Evolutionary conservation across 306 rosid genomes (phyloP), one percentile per base, ranked within the genome.

Genomic region (Fagus sylvatica): DNA sequence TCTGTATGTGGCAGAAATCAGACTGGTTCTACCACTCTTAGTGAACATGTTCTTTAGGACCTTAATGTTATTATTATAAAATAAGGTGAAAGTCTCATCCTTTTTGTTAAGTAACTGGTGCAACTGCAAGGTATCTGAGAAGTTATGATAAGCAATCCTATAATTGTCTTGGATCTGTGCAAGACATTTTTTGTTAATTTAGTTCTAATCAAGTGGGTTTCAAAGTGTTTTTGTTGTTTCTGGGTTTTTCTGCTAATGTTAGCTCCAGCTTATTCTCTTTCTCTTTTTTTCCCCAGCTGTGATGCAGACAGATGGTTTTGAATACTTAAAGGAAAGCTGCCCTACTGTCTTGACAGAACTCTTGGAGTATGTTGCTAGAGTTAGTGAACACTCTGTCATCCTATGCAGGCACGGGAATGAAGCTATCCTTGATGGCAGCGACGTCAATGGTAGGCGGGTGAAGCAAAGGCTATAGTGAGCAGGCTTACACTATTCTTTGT

Each of bases 291-390:
- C 83, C 46, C 75, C 85, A 93, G 98, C 91, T 83, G 97, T 93
- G 80, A 93, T 93, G 97, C 90, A 89, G 76, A 91, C 98, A 11
- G 98, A 91, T 77, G 98, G 98, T 49, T 93, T 89, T 74, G 92
- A 87, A 76, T 90, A 93, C 87, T 88, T 93, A 88, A 93, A 85
- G 91, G 90, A 89, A 83, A 93, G 98, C 73, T 93, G 98, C 79
- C 97, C 97, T 0, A 72, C 93, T 41, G 93, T 93, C 49, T 85
- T 93, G 79, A 88, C 97, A 1, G 97, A 93, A 73, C 92, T 93
- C 65, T 67, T 94, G 90, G 92, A 92, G 85, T 94, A 90, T 43
- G 94, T 94, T 79, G 98, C 94, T 19, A 89, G 88, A 85, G 89
- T 87, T 77, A 78, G 84, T 17, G 98, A 94, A 88, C 96, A 88